Evolutionary conservation across 352 stramenopile genomes (phyloP).

Genomic region (Globisporangium okanoganense): DNA sequence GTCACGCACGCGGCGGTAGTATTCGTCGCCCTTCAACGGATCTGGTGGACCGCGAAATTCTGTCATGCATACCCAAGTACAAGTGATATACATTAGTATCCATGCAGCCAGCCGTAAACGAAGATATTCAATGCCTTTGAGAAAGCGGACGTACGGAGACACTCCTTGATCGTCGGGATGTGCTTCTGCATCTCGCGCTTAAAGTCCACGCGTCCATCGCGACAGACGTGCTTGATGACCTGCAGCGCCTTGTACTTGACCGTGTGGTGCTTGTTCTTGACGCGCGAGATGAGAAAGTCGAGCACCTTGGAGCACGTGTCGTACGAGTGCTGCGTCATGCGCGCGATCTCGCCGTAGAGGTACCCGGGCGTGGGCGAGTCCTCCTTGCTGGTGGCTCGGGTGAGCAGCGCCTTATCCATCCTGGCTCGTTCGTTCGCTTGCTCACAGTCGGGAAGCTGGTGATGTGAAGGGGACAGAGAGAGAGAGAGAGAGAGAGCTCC

Average conservation of each 20-base stretch:
- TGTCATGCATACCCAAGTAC: constrained; percentile 12
- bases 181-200: constrained; percentile 91
- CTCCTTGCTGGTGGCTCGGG: constrained; percentile 92
- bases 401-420: constrained; percentile 93
- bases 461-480: not conserved
- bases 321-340: constrained; percentile 91
- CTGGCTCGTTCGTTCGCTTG: constrained; percentile 7
- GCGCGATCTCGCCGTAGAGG: constrained; percentile 95
- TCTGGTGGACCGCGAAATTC: constrained; percentile 91
- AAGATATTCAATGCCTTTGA: not conserved
- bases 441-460: not conserved
- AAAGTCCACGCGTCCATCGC: constrained; percentile 87
- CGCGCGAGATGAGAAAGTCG: constrained; percentile 88
- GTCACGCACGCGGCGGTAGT: constrained; percentile 89
- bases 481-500: constrained; percentile 2
- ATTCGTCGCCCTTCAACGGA: constrained; percentile 93
- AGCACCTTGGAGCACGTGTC: constrained; percentile 87
- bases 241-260: constrained; percentile 94
- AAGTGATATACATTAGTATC: not conserved
- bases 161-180: constrained; percentile 91
- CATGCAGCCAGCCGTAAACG: not conserved
- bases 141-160: constrained; percentile 56
- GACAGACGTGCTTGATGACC: constrained; percentile 92
- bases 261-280: constrained; percentile 95
- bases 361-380: constrained; percentile 94